These are phyloP conservation scores for Lenwebbia sp. DNA, from an alignment of 345 rosid species.

Conservation along the genomic window DNA sequence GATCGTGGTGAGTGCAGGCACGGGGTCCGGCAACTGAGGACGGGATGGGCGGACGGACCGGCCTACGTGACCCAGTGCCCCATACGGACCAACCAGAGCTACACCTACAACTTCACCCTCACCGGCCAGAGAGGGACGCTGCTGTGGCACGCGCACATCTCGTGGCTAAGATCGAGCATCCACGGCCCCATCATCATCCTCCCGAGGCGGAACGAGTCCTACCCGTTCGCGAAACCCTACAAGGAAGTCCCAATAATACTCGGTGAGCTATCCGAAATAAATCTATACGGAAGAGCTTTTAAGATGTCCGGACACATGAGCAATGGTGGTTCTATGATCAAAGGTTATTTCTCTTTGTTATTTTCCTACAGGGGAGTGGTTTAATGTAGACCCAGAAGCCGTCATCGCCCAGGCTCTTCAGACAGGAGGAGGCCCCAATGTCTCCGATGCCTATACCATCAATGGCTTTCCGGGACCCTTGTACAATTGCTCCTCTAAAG, in stretches of 20 bases:
- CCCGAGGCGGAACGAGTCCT: slow-evolving; percentile 30
- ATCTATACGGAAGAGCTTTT: background rate
- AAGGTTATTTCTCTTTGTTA: background rate
- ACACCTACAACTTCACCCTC: slow-evolving; percentile 44
- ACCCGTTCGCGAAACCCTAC: slow-evolving; percentile 49
- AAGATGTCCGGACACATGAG: background rate
- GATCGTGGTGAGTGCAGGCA: slow-evolving; percentile 26
- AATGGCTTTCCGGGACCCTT: slow-evolving; percentile 58
- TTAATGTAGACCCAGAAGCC: slow-evolving; percentile 42
- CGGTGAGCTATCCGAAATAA: slow-evolving; percentile 12
- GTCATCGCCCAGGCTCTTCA: slow-evolving; percentile 43
- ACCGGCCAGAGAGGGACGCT: slow-evolving; percentile 57
- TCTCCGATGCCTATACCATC: slow-evolving; percentile 51
- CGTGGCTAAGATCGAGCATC: slow-evolving; percentile 45
- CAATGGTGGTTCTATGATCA: background rate
- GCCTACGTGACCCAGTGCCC: slow-evolving; percentile 54
- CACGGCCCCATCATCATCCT: slow-evolving; percentile 52
- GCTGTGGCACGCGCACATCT: slow-evolving; percentile 61
- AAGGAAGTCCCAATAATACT: slow-evolving; percentile 43
- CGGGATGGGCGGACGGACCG: slow-evolving; percentile 57
- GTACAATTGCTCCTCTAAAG: slow-evolving; percentile 53
- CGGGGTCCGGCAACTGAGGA: slow-evolving; percentile 41
- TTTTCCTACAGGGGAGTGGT: slow-evolving; percentile 51
- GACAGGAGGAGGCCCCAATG: slow-evolving; percentile 47
- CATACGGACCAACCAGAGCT: slow-evolving; percentile 37